A percentile compares a stretch with the other conserved stretches of the same genome.
phyloP scores from a whole-genome alignment of 2,329 filamentous ascomycete genomes.

The Fusarium sp. region DNA sequence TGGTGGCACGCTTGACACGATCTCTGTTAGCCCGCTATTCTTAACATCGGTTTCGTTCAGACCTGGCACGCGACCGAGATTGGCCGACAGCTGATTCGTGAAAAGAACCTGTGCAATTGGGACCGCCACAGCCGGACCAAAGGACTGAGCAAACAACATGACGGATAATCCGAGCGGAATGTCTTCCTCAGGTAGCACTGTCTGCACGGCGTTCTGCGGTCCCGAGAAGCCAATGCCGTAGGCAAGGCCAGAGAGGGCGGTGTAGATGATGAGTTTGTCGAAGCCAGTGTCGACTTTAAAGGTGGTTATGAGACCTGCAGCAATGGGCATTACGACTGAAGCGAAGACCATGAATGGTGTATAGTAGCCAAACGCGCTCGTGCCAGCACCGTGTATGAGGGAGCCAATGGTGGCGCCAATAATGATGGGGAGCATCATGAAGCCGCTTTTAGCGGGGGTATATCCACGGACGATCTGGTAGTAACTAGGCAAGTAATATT shows the following conservation, averaged over 20 bases:
- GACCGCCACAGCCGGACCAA: constrained; percentile 36
- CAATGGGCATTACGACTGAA: constrained; percentile 23
- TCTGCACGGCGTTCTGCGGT: constrained; percentile 29
- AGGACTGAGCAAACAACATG: constrained; percentile 40
- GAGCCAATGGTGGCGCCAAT: constrained; percentile 24
- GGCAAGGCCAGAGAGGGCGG: constrained; percentile 15
- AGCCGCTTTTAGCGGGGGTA: constrained; percentile 51
- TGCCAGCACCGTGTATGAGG: constrained; percentile 25
- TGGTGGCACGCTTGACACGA: background rate
- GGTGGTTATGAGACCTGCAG: constrained; percentile 16
- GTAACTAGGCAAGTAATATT: constrained; percentile 59
- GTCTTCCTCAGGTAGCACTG: constrained; percentile 14
- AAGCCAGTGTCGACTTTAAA: constrained; percentile 23
- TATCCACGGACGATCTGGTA: constrained; percentile 60
- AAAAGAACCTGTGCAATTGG: constrained; percentile 39
- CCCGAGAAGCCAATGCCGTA: constrained; percentile 35
- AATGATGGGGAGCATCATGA: constrained; percentile 44
- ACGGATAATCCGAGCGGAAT: constrained; percentile 41
- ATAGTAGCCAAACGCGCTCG: constrained; percentile 29
- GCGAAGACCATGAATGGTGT: constrained; percentile 32
- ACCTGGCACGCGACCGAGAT: background rate
- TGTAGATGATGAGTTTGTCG: constrained; percentile 14
- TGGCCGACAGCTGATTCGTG: constrained; percentile 28
- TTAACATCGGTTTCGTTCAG: background rate
- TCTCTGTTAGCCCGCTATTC: constrained; percentile 12